Percentiles rank a stretch among this genome's conserved stretches.
phyloP scores from a whole-genome alignment of 2,329 filamentous ascomycete genomes.

The Aspergillus uvarum region DNA sequence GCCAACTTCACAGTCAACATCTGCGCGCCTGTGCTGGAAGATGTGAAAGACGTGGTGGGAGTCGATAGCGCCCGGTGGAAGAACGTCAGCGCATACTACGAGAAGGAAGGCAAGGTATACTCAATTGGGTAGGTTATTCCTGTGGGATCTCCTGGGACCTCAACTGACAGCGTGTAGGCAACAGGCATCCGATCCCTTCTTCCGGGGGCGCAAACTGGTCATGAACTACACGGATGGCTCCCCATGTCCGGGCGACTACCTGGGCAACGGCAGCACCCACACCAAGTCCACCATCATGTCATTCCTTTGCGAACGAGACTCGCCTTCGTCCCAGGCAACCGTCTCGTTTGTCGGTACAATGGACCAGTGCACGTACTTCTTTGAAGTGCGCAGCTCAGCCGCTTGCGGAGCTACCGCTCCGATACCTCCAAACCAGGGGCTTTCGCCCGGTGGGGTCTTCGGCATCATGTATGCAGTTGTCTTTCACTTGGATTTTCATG shows the following conservation, averaged over 20 bases:
- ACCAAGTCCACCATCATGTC: conserved; percentile 82
- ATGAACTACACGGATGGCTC: conserved; percentile 77
- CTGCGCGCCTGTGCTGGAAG: conserved; percentile 51
- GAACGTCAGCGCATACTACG: conserved; percentile 53
- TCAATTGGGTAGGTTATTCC: conserved; percentile 44
- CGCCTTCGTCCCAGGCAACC: conserved; percentile 64
- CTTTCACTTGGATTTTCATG: too few species aligned
- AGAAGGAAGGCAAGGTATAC: conserved; percentile 43
- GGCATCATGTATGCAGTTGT: conserved; percentile 67
- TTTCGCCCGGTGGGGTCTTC: conserved; percentile 74
- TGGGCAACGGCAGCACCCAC: conserved; percentile 26
- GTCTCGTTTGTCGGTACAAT: conserved; percentile 85
- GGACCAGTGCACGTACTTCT: conserved; percentile 93
- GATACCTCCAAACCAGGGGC: conserved; percentile 54
- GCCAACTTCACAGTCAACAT: conserved; percentile 54
- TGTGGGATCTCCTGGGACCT: background rate
- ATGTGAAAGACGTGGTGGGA: conserved; percentile 48
- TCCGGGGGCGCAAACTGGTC: conserved; percentile 61
- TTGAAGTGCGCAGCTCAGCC: conserved; percentile 82
- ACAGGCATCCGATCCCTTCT: conserved; percentile 47
- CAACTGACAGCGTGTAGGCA: conserved; percentile 27
- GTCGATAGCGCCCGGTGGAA: conserved; percentile 41
- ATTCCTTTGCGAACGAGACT: conserved; percentile 87
- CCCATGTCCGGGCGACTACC: conserved; percentile 54
- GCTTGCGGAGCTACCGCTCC: conserved; percentile 73